phyloP scores from a whole-genome alignment of 1,284 basidiomycete genomes.

The Boletellus deceptivus region DNA sequence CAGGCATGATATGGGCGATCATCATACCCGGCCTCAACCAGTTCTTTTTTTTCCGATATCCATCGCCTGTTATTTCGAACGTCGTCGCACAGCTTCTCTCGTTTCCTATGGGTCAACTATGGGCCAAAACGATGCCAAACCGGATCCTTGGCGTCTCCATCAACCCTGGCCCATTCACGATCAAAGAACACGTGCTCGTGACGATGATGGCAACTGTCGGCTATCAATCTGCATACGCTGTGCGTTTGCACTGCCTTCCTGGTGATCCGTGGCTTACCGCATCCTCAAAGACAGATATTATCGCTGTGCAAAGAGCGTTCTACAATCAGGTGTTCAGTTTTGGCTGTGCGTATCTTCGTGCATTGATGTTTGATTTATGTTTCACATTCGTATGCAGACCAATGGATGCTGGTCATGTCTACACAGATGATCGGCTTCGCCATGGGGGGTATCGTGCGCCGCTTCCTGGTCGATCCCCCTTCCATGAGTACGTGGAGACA shows the following conservation, averaged over 20 bases:
- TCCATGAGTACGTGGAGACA: slow-evolving; percentile 65
- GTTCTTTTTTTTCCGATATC: slow-evolving; percentile 67
- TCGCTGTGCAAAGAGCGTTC: slow-evolving; percentile 72
- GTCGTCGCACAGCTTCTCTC: slow-evolving; percentile 67
- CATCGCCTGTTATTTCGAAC: slow-evolving; percentile 51
- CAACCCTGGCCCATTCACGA: slow-evolving; percentile 71
- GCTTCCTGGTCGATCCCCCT: slow-evolving; percentile 83
- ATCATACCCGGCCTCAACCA: slow-evolving; percentile 61
- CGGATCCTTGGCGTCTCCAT: slow-evolving; percentile 55
- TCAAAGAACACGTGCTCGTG: slow-evolving; percentile 67
- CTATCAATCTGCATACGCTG: slow-evolving; percentile 38
- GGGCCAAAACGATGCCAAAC: slow-evolving; percentile 55
- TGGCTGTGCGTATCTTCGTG: slow-evolving; percentile 7
- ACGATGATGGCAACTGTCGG: slow-evolving; percentile 82
- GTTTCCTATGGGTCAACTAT: slow-evolving; percentile 60
- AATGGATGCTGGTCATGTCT: slow-evolving; percentile 3
- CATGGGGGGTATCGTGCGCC: slow-evolving; percentile 75
- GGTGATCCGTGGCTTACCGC: background rate
- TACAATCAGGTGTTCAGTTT: slow-evolving; percentile 68
- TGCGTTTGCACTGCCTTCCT: slow-evolving; percentile 7
- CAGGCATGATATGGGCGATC: slow-evolving; percentile 52
- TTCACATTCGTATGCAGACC: background rate
- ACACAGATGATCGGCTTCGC: slow-evolving; percentile 87
- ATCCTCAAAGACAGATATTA: slow-evolving; percentile 58
- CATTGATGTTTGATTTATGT: no score